Conservation (phyloP, 2,329 filamentous ascomycete genomes). For the Penicillium sp. region DNA sequence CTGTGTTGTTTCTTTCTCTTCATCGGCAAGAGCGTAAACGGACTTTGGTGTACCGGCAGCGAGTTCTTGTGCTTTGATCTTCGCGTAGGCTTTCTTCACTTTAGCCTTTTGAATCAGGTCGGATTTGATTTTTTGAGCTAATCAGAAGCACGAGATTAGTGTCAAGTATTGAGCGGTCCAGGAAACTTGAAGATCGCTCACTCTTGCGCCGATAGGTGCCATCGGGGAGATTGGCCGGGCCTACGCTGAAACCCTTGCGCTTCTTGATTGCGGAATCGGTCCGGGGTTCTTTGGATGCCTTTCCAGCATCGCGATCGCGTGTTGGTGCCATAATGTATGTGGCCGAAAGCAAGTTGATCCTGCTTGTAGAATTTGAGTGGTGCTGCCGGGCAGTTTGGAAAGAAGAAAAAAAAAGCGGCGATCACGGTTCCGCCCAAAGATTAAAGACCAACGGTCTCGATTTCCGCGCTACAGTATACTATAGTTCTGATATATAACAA, state of each 20-base stretch:
- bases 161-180: not conserved
- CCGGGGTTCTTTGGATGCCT: conserved; percentile 31
- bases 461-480: not conserved
- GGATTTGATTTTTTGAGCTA: conserved; percentile 85
- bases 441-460: conserved; percentile 6
- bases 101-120: conserved; percentile 89
- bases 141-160: not conserved
- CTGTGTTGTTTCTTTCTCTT: conserved; percentile 20
- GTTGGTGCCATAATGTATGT: conserved; percentile 57
- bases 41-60: conserved; percentile 34
- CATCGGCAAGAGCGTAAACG: conserved; percentile 30
- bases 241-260: conserved; percentile 77
- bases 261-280: conserved; percentile 46
- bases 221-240: conserved; percentile 86
- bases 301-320: conserved; percentile 51
- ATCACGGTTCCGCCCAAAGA: conserved; percentile 15
- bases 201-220: conserved; percentile 82
- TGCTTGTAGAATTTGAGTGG: not conserved
- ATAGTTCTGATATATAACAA: not conserved
- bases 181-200: conserved; percentile 26
- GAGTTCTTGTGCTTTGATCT: conserved; percentile 68
- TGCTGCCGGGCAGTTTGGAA: not conserved
- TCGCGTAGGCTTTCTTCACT: conserved; percentile 87
- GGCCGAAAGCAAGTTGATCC: not conserved
- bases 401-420: conserved; percentile 20